phyloP scores from a whole-genome alignment of 164 flowering plant species.

The Vitis cinerea region DNA sequence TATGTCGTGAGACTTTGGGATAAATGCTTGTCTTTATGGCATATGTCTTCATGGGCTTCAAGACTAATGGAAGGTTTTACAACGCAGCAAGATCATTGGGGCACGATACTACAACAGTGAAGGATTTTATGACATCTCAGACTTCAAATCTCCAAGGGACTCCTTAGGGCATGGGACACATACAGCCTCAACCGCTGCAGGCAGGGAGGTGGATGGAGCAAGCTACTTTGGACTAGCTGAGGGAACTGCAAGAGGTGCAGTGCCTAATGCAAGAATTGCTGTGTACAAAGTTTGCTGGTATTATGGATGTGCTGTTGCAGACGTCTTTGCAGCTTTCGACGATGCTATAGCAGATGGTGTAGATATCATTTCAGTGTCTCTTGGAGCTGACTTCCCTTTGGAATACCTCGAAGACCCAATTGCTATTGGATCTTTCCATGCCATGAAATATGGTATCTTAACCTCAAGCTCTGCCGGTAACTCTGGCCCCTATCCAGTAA shows the following conservation, averaged over 20 bases:
- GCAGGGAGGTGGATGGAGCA: slow-evolving; percentile 23
- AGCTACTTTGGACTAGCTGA: slow-evolving; percentile 32
- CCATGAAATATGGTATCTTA: slow-evolving; percentile 35
- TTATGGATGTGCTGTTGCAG: slow-evolving; percentile 18
- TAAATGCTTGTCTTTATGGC: too few relatives aligned
- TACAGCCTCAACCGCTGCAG: slow-evolving; percentile 38
- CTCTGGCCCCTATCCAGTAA: slow-evolving; percentile 15
- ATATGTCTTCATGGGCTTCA: neutral
- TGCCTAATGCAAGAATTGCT: slow-evolving; percentile 33
- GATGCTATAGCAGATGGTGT: slow-evolving; percentile 49
- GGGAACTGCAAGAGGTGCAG: slow-evolving; percentile 39
- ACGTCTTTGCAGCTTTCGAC: slow-evolving; percentile 35
- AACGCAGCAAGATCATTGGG: slow-evolving; percentile 37
- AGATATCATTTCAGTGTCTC: slow-evolving; percentile 34
- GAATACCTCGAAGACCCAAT: slow-evolving; percentile 25
- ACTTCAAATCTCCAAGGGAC: slow-evolving; percentile 33
- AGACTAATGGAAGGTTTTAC: neutral
- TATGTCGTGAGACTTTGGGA: too few relatives aligned
- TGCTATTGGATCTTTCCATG: slow-evolving; percentile 44
- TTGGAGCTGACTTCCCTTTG: slow-evolving; percentile 7
- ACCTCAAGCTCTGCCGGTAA: slow-evolving; percentile 35
- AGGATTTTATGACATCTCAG: neutral
- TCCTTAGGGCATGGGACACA: slow-evolving; percentile 38
- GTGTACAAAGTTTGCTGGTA: slow-evolving; percentile 45
- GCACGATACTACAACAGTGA: slow-evolving; percentile 29